Conservation (phyloP, 441 rosid species). For the Euphorbia neoarborescens region DNA sequence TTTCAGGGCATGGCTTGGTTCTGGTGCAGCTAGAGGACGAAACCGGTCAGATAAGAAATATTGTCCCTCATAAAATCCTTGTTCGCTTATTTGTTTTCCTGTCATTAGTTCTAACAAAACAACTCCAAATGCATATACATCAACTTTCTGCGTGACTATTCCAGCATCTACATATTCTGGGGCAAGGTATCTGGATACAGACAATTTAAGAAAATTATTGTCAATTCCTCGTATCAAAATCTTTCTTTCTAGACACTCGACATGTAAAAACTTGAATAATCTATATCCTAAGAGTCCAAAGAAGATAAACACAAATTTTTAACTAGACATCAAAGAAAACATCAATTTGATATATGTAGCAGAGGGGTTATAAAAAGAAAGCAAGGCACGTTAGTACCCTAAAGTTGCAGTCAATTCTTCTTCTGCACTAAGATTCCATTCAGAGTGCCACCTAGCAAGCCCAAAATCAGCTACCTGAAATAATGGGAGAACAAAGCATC, state of each 20-base stretch:
- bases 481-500: not conserved
- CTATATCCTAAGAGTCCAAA: not conserved
- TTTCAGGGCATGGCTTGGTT: slow-evolving; percentile 27
- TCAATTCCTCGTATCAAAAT: not conserved
- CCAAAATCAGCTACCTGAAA: slow-evolving; percentile 67
- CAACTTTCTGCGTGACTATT: slow-evolving; percentile 41
- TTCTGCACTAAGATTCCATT: slow-evolving; percentile 31
- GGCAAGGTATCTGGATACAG: slow-evolving; percentile 45
- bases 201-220: slow-evolving; percentile 4
- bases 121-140: slow-evolving; percentile 63
- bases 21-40: slow-evolving; percentile 31
- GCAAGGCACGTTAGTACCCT: slow-evolving; percentile 32
- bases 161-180: slow-evolving; percentile 52
- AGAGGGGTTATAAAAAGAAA: not conserved
- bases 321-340: not conserved
- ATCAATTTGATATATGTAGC: slow-evolving; percentile 4
- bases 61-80: slow-evolving; percentile 32
- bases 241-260: not conserved
- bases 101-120: slow-evolving; percentile 55
- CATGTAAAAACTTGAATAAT: not conserved
- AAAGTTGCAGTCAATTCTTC: slow-evolving; percentile 41
- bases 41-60: slow-evolving; percentile 41
- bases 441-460: slow-evolving; percentile 55
- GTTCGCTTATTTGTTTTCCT: slow-evolving; percentile 37
- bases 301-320: too few species aligned